Conservation (phyloP, 257 asterid genomes). For the Solanum raphanifolium region DNA sequence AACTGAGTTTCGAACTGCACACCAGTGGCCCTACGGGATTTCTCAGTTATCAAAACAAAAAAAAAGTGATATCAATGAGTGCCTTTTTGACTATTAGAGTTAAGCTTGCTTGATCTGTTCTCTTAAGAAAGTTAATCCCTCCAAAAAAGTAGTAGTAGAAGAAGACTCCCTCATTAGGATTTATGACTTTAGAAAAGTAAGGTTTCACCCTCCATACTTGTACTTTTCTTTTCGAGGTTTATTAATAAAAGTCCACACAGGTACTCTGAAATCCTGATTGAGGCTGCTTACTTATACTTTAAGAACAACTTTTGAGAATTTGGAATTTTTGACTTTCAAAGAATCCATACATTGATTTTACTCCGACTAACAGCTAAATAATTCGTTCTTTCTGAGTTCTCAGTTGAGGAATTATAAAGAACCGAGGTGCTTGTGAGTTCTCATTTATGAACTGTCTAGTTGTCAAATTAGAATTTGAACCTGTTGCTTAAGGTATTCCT, state of each 20-base stretch:
- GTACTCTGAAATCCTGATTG: not conserved
- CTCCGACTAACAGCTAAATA: not conserved
- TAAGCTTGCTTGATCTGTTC: not conserved
- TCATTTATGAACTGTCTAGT: not conserved
- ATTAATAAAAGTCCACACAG: not conserved
- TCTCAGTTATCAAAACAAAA: not conserved
- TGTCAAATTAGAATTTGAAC: not conserved
- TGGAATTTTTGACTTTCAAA: not conserved
- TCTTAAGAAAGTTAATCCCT: not conserved
- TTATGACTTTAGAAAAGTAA: not conserved
- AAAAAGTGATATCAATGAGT: not conserved
- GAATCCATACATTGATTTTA: not conserved
- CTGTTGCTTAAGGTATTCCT: not conserved
- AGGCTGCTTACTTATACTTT: not conserved
- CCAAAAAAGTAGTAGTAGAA: not conserved
- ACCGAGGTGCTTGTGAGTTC: not conserved
- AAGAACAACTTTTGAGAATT: not conserved
- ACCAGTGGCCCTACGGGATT: not conserved
- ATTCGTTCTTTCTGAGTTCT: not conserved
- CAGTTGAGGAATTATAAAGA: not conserved
- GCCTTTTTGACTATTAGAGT: not conserved
- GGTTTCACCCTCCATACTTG: not conserved
- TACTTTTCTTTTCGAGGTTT: not conserved
- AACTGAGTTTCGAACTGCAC: not conserved
- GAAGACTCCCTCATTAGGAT: not conserved